Base-by-base conservation (phyloP, 306 rosid genomes). In the Dryas alaskensis region DNA sequence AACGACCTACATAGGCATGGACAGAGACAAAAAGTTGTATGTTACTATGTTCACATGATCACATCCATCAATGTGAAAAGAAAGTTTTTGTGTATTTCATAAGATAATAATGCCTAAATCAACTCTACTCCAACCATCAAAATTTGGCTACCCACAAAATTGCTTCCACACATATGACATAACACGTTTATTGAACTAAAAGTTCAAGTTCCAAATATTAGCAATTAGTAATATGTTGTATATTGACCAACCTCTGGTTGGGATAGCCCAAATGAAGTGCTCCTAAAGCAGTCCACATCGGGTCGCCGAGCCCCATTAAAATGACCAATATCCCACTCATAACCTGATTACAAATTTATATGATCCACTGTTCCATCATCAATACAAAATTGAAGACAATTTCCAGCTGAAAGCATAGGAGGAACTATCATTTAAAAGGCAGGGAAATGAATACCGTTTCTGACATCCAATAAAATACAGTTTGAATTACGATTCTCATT, bases 291-390 rank as follows among this genome's bases (percentile, higher is more conserved):
- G 79, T 94, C 97, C 74, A 94, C 95, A 65, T 88, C 80, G 44
- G 97, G 98, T 17, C 95, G 85, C 61, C 12, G 88, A 71, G 96
- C 92, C 73, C 97, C 92, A 54, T 53, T 75, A 59, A 94, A 91
- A 84, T 91, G 98, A 68, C 97, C 97, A 61, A 94, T 81, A 67
- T 94, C 98, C 97, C 98, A 94, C 80, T 91, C 97, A 72, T 94
- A 94, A 83, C 96, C 98, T 91, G 89, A 79, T 31, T 31, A 11
- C n/a, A 65, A 19, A 22, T 44, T 16, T 10, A 22, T 6, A 62
- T 25, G 57, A 27, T 13, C 25, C 57, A 13, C 16, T 67, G 46
- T 67, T 7, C 45, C 27, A 68, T 9, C 12, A 27, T 31, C 8
- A 42, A 58, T 4, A 51, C n/a, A 13, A 59, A 57, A 46, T 40